phyloP scores from a whole-genome alignment of 495 filamentous ascomycete genomes.

The Bombardia bombarda region DNA sequence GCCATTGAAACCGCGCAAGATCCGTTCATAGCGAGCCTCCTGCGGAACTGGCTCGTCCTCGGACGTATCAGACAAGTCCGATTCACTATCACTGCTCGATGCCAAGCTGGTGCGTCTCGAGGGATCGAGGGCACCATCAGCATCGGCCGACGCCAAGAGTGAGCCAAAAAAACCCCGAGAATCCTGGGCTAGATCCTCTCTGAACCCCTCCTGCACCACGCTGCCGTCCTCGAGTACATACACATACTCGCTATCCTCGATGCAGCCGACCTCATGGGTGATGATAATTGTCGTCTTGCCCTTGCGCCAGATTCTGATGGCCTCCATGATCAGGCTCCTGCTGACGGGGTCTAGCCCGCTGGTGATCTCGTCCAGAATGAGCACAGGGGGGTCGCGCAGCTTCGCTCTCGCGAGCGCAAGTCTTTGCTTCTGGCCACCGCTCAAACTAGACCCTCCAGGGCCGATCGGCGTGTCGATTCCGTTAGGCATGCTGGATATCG shows the following conservation, averaged over 20 bases:
- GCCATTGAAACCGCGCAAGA: conserved; percentile 10
- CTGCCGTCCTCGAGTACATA: conserved; percentile 70
- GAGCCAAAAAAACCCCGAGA: conserved; percentile 25
- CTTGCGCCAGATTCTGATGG: conserved; percentile 63
- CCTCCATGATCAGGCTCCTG: conserved; percentile 60
- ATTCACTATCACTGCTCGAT: too few relatives aligned
- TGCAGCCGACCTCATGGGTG: conserved; percentile 84
- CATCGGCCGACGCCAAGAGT: conserved; percentile 18
- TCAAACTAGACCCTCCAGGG: conserved; percentile 59
- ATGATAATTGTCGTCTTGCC: conserved; percentile 86
- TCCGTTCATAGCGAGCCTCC: conserved; percentile 6
- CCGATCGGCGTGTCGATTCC: conserved; percentile 72
- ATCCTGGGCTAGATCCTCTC: conserved; percentile 25
- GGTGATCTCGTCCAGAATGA: conserved; percentile 87
- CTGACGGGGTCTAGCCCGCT: conserved; percentile 70
- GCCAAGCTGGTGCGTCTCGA: too few relatives aligned
- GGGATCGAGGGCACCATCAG: too few relatives aligned
- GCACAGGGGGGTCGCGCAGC: conserved; percentile 68
- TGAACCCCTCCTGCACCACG: conserved; percentile 59
- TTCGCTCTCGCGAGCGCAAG: conserved; percentile 67
- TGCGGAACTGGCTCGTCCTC: too few relatives aligned
- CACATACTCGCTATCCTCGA: conserved; percentile 63
- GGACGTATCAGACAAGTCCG: too few relatives aligned
- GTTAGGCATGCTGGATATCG: conserved; percentile 60
- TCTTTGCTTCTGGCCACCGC: conserved; percentile 78